phyloP scores from a whole-genome alignment of 2,329 filamentous ascomycete species.

The Apiospora pterosperma region DNA sequence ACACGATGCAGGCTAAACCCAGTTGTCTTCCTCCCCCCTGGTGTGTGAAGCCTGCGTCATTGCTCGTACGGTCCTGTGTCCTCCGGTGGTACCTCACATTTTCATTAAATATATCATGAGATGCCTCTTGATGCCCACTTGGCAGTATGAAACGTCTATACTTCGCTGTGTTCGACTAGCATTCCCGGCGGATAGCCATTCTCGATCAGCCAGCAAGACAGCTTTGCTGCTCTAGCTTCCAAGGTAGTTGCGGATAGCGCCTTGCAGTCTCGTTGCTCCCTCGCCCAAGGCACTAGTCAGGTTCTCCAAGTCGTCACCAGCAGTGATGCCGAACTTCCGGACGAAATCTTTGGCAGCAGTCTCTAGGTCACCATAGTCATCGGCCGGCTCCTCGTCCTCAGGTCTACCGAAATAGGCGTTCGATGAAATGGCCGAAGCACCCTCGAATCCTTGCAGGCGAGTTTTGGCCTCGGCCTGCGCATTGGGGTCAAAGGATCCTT shows the following conservation, averaged over 20 bases:
- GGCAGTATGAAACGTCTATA: neutral
- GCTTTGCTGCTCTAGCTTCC: slow-evolving; percentile 41
- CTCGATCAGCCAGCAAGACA: neutral
- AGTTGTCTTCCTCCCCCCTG: neutral
- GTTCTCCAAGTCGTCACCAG: slow-evolving; percentile 93
- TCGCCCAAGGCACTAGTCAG: slow-evolving; percentile 79
- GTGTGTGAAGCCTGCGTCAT: neutral
- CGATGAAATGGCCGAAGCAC: slow-evolving; percentile 86
- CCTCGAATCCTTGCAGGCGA: slow-evolving; percentile 88
- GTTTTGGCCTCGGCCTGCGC: slow-evolving; percentile 82
- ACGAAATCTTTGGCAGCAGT: slow-evolving; percentile 94
- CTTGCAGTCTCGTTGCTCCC: slow-evolving; percentile 80
- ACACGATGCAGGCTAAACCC: neutral
- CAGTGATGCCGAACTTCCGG: slow-evolving; percentile 90
- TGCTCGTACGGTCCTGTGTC: neutral
- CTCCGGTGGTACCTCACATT: neutral
- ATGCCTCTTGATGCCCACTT: neutral
- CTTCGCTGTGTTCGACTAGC: neutral
- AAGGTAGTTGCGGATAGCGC: slow-evolving; percentile 63
- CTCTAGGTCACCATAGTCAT: slow-evolving; percentile 89
- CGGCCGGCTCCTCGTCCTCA: slow-evolving; percentile 69
- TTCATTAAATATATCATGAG: neutral
- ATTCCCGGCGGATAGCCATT: neutral
- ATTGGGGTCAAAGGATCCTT: slow-evolving; percentile 77
- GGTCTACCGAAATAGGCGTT: slow-evolving; percentile 97